Evolutionary conservation across 139 green algal genomes (phyloP).

Genomic region (Picochlorum sp.): DNA sequence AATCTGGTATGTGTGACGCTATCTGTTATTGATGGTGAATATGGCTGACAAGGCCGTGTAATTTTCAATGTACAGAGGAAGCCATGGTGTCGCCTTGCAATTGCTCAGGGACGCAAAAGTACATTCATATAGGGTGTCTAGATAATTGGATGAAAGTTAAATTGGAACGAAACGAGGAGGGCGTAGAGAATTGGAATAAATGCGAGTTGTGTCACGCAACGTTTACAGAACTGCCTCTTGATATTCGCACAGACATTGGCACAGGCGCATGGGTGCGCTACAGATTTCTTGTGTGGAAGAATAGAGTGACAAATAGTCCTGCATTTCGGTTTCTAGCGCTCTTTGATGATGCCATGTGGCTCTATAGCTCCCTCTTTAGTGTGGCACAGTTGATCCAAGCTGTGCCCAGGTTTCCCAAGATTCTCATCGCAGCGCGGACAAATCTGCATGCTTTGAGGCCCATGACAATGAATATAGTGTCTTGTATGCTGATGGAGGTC

Average conservation of each 20-base stretch:
- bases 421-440: no score
- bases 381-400: no score
- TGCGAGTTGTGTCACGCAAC: slow-evolving; percentile 19
- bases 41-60: background rate
- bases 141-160: slow-evolving; percentile 10
- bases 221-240: background rate
- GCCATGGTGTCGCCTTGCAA: slow-evolving; percentile 18
- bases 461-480: no score
- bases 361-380: no score
- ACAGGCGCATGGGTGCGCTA: background rate
- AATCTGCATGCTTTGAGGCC: no score
- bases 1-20: background rate
- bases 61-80: background rate
- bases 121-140: slow-evolving; percentile 26
- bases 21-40: background rate
- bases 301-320: no score
- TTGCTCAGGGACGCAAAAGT: slow-evolving; percentile 12
- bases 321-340: no score
- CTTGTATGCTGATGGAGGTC: slow-evolving; percentile 1
- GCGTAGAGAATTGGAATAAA: background rate
- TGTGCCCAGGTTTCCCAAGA: no score
- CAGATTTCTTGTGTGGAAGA: background rate
- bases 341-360: no score
- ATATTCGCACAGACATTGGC: background rate
- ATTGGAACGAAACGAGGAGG: background rate